Evolutionary conservation across 2,329 filamentous ascomycete genomes (phyloP).

Genomic region (Aspergillus floridensis): DNA sequence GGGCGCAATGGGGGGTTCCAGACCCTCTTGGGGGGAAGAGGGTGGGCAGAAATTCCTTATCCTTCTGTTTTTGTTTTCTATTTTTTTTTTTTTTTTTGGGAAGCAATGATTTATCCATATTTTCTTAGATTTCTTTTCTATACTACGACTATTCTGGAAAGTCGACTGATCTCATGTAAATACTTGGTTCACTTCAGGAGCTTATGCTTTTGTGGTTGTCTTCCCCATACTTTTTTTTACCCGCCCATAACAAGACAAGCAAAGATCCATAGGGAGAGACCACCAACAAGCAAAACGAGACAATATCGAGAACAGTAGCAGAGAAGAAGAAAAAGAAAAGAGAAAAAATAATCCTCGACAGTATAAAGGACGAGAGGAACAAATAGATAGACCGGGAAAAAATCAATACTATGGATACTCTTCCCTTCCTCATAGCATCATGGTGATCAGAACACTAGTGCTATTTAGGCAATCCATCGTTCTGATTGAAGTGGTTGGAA

Average conservation of each 20-base stretch:
- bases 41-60: slow-evolving; percentile 13
- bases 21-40: slow-evolving; percentile 12
- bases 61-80: background rate
- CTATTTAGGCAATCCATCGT: background rate
- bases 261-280: background rate
- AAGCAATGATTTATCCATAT: background rate
- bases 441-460: slow-evolving; percentile 18
- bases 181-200: background rate
- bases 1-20: slow-evolving; percentile 12
- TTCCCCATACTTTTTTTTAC: slow-evolving; percentile 2
- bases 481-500: background rate
- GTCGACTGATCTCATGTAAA: background rate
- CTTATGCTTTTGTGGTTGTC: background rate
- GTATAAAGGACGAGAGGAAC: background rate
- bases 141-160: background rate
- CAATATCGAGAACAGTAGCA: background rate
- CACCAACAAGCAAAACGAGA: background rate
- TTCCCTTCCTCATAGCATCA: background rate
- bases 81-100: background rate
- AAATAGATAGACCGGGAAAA: slow-evolving; percentile 7
- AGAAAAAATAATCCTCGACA: background rate
- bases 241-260: background rate
- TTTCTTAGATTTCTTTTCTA: background rate
- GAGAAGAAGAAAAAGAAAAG: background rate
- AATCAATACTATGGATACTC: slow-evolving; percentile 5